Evolutionary conservation across 2,329 filamentous ascomycete genomes (phyloP).

Genomic region (Pleoardoris graminearum): DNA sequence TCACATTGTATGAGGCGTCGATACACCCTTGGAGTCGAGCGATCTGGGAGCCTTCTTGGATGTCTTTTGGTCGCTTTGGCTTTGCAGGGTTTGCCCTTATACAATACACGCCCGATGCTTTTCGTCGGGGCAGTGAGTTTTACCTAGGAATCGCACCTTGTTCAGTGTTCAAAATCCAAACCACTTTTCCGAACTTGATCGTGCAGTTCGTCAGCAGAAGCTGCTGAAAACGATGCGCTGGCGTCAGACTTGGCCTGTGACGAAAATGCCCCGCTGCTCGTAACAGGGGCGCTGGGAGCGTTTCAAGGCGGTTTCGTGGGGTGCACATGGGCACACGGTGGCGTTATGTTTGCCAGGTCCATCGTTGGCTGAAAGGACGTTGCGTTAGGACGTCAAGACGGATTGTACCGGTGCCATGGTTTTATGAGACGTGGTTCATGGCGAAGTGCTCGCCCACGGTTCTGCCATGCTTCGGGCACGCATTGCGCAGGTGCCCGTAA

Average conservation of each 20-base stretch:
- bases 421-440: background rate
- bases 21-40: slow-evolving; percentile 25
- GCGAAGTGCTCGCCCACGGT: background rate
- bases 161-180: background rate
- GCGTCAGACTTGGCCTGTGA: background rate
- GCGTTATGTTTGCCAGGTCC: background rate
- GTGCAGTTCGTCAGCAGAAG: too few species aligned
- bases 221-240: too few species aligned
- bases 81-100: slow-evolving; percentile 28
- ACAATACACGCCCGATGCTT: slow-evolving; percentile 38
- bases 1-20: slow-evolving; percentile 38
- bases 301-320: slow-evolving; percentile 5
- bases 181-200: too few species aligned
- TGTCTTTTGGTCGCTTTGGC: slow-evolving; percentile 28
- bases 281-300: background rate
- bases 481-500: too few species aligned
- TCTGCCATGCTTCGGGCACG: background rate
- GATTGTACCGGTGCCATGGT: background rate
- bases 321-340: background rate
- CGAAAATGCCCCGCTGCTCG: background rate
- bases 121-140: slow-evolving; percentile 41
- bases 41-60: slow-evolving; percentile 35
- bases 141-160: slow-evolving; percentile 8
- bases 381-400: background rate
- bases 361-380: too few species aligned